Evolutionary conservation across 352 stramenopile species (phyloP).

Genomic region (Globisporangium polare): DNA sequence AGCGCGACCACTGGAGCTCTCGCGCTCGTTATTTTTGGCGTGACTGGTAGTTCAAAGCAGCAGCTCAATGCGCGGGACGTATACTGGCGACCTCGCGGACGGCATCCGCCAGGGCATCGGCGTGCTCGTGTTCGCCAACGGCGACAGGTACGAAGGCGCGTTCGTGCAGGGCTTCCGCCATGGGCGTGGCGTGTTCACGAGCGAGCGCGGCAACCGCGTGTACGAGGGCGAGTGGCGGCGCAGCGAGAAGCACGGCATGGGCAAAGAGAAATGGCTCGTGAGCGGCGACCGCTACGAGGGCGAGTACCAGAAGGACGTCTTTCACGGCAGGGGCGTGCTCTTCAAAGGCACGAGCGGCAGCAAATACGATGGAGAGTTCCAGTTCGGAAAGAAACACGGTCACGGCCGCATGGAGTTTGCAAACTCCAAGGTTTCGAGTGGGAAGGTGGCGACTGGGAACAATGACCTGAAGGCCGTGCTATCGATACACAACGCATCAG

Average conservation of each 20-base stretch:
- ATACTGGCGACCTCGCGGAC: slow-evolving; percentile 49
- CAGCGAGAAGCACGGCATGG: slow-evolving; percentile 44
- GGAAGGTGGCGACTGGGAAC: not conserved
- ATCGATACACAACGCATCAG: not conserved
- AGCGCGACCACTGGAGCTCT: not conserved
- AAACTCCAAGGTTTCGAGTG: too few relatives aligned
- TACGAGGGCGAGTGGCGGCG: slow-evolving; percentile 65
- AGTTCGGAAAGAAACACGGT: slow-evolving; percentile 44
- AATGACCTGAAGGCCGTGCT: slow-evolving; percentile 13
- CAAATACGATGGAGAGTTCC: slow-evolving; percentile 66
- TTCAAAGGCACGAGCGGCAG: slow-evolving; percentile 29
- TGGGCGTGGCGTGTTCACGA: slow-evolving; percentile 51
- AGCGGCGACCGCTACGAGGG: slow-evolving; percentile 63
- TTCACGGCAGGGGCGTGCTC: slow-evolving; percentile 53
- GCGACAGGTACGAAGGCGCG: slow-evolving; percentile 61
- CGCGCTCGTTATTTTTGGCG: not conserved
- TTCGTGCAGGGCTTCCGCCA: slow-evolving; percentile 60
- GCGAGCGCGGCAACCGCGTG: slow-evolving; percentile 34
- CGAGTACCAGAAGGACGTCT: slow-evolving; percentile 48
- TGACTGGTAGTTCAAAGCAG: too few relatives aligned
- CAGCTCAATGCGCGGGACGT: slow-evolving; percentile 39
- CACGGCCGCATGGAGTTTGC: slow-evolving; percentile 61
- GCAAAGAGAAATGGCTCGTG: slow-evolving; percentile 51
- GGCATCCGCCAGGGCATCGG: slow-evolving; percentile 53
- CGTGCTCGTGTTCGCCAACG: slow-evolving; percentile 55